Percentiles rank a stretch among this genome's conserved stretches.
Evolutionary conservation across 1,139 yeast species (phyloP).

Genomic region (Hemisphaericaspora xylofermentans): DNA sequence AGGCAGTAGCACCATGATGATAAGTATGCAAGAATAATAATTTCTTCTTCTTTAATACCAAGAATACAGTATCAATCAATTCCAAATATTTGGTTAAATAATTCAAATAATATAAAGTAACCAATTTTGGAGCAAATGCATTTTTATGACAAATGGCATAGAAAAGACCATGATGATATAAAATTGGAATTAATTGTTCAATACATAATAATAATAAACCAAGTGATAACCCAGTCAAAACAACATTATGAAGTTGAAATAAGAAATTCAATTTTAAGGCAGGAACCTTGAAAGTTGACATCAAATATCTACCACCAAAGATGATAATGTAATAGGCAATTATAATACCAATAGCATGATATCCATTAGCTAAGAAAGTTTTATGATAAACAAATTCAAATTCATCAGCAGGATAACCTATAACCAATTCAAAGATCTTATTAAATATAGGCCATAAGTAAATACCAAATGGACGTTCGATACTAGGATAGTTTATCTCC

Average conservation of each 20-base stretch:
- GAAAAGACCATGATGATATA: conserved; percentile 73
- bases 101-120: conserved; percentile 77
- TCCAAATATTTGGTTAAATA: conserved; percentile 79
- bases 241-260: conserved; percentile 72
- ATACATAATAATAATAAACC: conserved; percentile 63
- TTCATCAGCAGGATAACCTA: conserved; percentile 69
- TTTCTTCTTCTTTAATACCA: conserved; percentile 89
- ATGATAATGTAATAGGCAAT: conserved; percentile 76
- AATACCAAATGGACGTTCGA: conserved; percentile 86
- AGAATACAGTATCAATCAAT: conserved; percentile 86
- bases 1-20: conserved; percentile 98
- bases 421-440: conserved; percentile 46
- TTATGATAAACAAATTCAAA: conserved; percentile 67
- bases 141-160: conserved; percentile 79
- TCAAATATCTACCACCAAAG: conserved; percentile 68
- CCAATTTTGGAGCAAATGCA: conserved; percentile 86
- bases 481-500: conserved; percentile 47
- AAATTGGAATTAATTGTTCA: conserved; percentile 86
- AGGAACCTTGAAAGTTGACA: conserved; percentile 48
- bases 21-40: conserved; percentile 88
- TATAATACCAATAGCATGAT: conserved; percentile 60
- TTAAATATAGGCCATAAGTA: conserved; percentile 88
- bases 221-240: conserved; percentile 70
- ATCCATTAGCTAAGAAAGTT: conserved; percentile 70
- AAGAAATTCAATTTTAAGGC: conserved; percentile 68